A percentile compares a stretch with the other conserved stretches of the same genome.
Evolutionary conservation across 805 yeast genomes (phyloP).

Genomic region (Vanderwaltozyma verrucispora): DNA sequence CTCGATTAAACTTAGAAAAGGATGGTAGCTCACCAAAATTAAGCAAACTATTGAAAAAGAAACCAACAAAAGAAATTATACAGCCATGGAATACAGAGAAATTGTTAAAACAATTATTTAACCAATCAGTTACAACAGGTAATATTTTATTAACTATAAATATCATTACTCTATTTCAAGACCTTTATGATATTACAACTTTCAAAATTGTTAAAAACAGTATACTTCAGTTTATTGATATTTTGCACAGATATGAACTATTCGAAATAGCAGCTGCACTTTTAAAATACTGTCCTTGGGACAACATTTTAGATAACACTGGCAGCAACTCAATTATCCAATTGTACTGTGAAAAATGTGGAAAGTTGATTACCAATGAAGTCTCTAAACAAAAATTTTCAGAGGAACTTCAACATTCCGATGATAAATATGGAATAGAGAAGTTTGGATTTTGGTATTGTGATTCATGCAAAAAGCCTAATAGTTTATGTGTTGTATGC

Average conservation of each 20-base stretch:
- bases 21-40: background rate
- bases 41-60: background rate
- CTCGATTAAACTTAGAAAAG: background rate
- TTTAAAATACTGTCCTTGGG: constrained; percentile 26
- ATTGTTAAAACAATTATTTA: constrained; percentile 22
- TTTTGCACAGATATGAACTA: constrained; percentile 26
- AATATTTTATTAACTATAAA: constrained; percentile 22
- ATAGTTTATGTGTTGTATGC: constrained; percentile 69
- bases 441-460: constrained; percentile 79
- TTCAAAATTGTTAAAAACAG: constrained; percentile 21
- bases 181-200: constrained; percentile 19
- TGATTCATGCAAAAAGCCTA: constrained; percentile 50
- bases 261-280: constrained; percentile 28
- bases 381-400: constrained; percentile 33
- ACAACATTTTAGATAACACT: constrained; percentile 20
- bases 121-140: constrained; percentile 25
- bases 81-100: constrained; percentile 27
- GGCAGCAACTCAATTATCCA: constrained; percentile 33
- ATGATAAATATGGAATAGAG: constrained; percentile 25
- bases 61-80: background rate
- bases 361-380: constrained; percentile 50
- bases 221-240: constrained; percentile 21
- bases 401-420: constrained; percentile 14
- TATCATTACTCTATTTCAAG: constrained; percentile 24
- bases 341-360: constrained; percentile 54